These are phyloP conservation scores for Saccharomyces hybrid DNA, from an alignment of 1,139 yeast species.

Conservation along the genomic window DNA sequence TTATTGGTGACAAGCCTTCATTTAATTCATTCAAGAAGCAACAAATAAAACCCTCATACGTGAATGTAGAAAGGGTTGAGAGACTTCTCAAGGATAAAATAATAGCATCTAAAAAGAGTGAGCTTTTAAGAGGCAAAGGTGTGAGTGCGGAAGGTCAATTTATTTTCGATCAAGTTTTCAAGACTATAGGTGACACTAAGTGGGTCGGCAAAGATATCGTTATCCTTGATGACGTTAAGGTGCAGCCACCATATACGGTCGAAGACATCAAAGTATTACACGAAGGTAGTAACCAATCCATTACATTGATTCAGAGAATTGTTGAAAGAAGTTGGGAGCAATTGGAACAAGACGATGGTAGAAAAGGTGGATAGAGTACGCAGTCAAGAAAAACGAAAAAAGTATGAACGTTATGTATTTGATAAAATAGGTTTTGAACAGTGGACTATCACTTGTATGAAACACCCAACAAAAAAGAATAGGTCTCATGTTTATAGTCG, in stretches of 20 bases:
- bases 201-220: constrained; percentile 44
- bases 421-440: too few species aligned
- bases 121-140: constrained; percentile 33
- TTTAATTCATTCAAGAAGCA: constrained; percentile 25
- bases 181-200: constrained; percentile 43
- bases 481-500: too few species aligned
- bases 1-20: constrained; percentile 34
- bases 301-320: constrained; percentile 44
- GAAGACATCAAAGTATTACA: constrained; percentile 27
- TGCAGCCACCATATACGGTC: constrained; percentile 44
- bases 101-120: constrained; percentile 14
- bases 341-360: constrained; percentile 26
- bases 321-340: constrained; percentile 52
- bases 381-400: too few species aligned
- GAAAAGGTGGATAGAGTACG: constrained; percentile 42
- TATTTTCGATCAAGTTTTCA: constrained; percentile 42
- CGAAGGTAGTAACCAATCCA: constrained; percentile 35
- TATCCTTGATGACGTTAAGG: constrained; percentile 45
- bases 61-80: constrained; percentile 23
- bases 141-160: constrained; percentile 42
- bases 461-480: too few species aligned
- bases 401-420: background rate
- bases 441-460: too few species aligned
- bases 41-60: constrained; percentile 24
- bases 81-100: constrained; percentile 13